phyloP scores from a whole-genome alignment of 768 basidiomycete species.

The Chalciporus chontae region DNA sequence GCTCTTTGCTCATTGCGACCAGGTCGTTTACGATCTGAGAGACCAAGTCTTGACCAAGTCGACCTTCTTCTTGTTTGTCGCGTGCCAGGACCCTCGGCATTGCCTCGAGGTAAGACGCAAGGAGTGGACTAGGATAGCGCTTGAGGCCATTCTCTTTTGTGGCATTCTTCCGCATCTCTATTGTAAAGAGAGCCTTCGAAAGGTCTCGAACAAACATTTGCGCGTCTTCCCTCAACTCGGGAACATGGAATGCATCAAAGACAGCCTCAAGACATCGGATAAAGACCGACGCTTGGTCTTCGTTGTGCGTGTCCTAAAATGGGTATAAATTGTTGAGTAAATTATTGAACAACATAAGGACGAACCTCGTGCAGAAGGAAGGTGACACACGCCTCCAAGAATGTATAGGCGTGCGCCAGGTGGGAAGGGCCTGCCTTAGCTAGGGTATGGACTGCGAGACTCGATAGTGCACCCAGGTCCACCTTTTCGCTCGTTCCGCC shows the following conservation, averaged over 20 bases:
- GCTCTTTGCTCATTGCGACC: constrained; percentile 48
- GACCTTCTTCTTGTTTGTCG: constrained; percentile 56
- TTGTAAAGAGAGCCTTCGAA: constrained; percentile 65
- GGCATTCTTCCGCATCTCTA: constrained; percentile 64
- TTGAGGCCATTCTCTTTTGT: constrained; percentile 51
- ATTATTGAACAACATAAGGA: neutral
- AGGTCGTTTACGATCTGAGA: constrained; percentile 64
- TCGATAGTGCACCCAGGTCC: constrained; percentile 61
- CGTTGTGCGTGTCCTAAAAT: constrained; percentile 62
- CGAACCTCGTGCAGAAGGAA: constrained; percentile 73
- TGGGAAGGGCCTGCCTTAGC: constrained; percentile 40
- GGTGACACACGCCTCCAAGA: constrained; percentile 68
- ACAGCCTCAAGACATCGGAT: constrained; percentile 67
- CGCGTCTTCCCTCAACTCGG: constrained; percentile 68
- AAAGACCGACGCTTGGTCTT: constrained; percentile 75
- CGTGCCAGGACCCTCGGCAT: constrained; percentile 73
- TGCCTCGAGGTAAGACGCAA: constrained; percentile 76
- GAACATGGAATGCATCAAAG: constrained; percentile 68
- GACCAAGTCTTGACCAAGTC: constrained; percentile 58
- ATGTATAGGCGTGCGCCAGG: constrained; percentile 58
- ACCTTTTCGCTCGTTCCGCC: constrained; percentile 60
- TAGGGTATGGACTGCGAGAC: constrained; percentile 63
- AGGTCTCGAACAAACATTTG: constrained; percentile 67
- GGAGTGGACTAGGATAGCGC: constrained; percentile 52
- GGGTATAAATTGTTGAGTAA: constrained; percentile 6